phyloP scores from a whole-genome alignment of 148 eudicot genomes.

The Pouteria glomerata region DNA sequence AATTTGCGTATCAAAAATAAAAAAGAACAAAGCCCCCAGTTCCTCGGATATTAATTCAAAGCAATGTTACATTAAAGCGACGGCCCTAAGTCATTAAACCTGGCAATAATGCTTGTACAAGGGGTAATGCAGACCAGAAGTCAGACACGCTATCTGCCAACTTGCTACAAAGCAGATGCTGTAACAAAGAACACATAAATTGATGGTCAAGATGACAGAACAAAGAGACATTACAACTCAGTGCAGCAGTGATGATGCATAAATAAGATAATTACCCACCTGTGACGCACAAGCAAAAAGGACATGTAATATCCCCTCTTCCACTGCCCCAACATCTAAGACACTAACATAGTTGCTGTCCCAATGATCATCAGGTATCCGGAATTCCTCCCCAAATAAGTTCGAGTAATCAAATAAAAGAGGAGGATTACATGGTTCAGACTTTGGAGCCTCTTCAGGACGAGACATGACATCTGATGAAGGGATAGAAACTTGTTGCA shows the following conservation, averaged over 20 bases:
- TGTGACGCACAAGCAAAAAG: slow-evolving; percentile 72
- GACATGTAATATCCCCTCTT: slow-evolving; percentile 75
- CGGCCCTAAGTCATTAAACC: slow-evolving; percentile 31
- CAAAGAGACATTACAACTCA: slow-evolving; percentile 8
- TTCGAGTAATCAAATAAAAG: slow-evolving; percentile 51
- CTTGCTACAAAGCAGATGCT: slow-evolving; percentile 71
- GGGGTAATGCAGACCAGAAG: slow-evolving; percentile 71
- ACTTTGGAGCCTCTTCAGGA: slow-evolving; percentile 35
- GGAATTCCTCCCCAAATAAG: slow-evolving; percentile 67
- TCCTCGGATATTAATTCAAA: not conserved
- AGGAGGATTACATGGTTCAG: slow-evolving; percentile 27
- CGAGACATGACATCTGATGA: slow-evolving; percentile 26
- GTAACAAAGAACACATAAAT: slow-evolving; percentile 20
- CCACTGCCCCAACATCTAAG: slow-evolving; percentile 58
- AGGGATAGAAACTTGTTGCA: slow-evolving; percentile 35
- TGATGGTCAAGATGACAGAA: not conserved
- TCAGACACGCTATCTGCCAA: slow-evolving; percentile 51
- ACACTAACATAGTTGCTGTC: slow-evolving; percentile 47
- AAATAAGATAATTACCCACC: slow-evolving; percentile 34
- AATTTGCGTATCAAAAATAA: not conserved
- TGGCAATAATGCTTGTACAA: slow-evolving; percentile 81
- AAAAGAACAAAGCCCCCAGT: not conserved
- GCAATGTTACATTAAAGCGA: not conserved
- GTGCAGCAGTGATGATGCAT: not conserved
- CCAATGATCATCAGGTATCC: slow-evolving; percentile 45